Conservation (phyloP, 2,329 filamentous ascomycete species). For the Fusarium oxysporum region DNA sequence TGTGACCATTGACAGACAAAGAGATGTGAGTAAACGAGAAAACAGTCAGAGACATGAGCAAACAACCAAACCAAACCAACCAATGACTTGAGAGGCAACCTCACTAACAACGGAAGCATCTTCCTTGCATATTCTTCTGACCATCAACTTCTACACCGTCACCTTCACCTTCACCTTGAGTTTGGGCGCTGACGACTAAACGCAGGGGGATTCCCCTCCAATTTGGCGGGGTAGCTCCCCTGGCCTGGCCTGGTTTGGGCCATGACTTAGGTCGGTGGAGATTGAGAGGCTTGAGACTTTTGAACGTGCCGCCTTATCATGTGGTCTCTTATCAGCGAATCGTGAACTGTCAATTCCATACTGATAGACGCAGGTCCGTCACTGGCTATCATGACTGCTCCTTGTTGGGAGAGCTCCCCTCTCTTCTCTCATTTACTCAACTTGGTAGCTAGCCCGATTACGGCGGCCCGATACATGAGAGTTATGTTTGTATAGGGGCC, state of each 20-base stretch:
- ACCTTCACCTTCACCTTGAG: background rate
- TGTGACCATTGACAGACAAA: background rate
- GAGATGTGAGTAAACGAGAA: background rate
- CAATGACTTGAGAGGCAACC: background rate
- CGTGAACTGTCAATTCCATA: constrained; percentile 27
- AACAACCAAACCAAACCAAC: background rate
- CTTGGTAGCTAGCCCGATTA: constrained; percentile 20
- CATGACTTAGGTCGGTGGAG: constrained; percentile 32
- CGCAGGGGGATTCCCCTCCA: constrained; percentile 37
- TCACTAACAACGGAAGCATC: background rate
- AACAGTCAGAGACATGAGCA: background rate
- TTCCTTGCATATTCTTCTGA: background rate
- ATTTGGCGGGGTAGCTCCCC: constrained; percentile 46
- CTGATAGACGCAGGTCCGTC: constrained; percentile 21
- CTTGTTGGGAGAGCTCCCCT: constrained; percentile 38
- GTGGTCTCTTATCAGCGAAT: constrained; percentile 44
- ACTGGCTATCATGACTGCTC: constrained; percentile 40
- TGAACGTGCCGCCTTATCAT: constrained; percentile 40
- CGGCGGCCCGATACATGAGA: constrained; percentile 36
- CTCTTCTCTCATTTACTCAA: constrained; percentile 11
- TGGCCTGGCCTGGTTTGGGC: constrained; percentile 40
- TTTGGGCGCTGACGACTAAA: constrained; percentile 22
- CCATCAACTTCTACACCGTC: background rate
- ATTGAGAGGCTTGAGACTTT: constrained; percentile 38
- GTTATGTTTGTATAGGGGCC: constrained; percentile 37